Evolutionary conservation across 2,329 filamentous ascomycete species (phyloP).

Genomic region (Aschersonia sp.): DNA sequence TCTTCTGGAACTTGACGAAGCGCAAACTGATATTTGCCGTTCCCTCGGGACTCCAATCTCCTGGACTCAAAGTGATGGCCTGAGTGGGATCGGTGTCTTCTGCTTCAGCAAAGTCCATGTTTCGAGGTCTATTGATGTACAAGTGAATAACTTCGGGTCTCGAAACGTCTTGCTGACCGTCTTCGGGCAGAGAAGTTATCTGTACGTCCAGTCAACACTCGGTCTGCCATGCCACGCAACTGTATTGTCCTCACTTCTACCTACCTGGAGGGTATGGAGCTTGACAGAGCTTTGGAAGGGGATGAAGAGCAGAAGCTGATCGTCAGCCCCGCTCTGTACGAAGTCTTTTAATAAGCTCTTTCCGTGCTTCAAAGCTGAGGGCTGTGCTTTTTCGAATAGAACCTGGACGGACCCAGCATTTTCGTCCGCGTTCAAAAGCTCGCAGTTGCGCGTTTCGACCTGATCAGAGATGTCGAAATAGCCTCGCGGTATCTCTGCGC

Average conservation of each 20-base stretch:
- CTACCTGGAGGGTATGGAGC: conserved; percentile 64
- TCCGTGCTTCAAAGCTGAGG: conserved; percentile 44
- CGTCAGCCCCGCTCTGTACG: conserved; percentile 93
- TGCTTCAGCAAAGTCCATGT: conserved; percentile 88
- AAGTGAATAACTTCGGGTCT: conserved; percentile 72
- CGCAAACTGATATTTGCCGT: conserved; percentile 62
- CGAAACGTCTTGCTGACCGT: conserved; percentile 60
- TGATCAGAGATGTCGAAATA: conserved; percentile 75
- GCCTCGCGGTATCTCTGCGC: conserved; percentile 59
- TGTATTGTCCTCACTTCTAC: conserved; percentile 5
- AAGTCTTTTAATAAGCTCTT: conserved; percentile 53
- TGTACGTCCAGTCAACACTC: conserved; percentile 27
- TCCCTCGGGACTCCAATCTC: conserved; percentile 70
- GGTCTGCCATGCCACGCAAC: conserved; percentile 7
- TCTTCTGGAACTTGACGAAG: conserved; percentile 96
- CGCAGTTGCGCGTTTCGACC: conserved; percentile 64
- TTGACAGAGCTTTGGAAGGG: conserved; percentile 83
- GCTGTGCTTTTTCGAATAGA: conserved; percentile 57
- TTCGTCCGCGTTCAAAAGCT: conserved; percentile 76
- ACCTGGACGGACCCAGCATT: conserved; percentile 58
- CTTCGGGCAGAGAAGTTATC: conserved; percentile 66
- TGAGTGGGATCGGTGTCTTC: conserved; percentile 76
- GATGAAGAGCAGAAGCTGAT: conserved; percentile 86
- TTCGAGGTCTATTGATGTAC: conserved; percentile 78
- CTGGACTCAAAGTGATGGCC: conserved; percentile 54